These are phyloP conservation scores for Cyberlindnera lachancei DNA, from an alignment of 805 yeast genomes.

Conservation along the genomic window DNA sequence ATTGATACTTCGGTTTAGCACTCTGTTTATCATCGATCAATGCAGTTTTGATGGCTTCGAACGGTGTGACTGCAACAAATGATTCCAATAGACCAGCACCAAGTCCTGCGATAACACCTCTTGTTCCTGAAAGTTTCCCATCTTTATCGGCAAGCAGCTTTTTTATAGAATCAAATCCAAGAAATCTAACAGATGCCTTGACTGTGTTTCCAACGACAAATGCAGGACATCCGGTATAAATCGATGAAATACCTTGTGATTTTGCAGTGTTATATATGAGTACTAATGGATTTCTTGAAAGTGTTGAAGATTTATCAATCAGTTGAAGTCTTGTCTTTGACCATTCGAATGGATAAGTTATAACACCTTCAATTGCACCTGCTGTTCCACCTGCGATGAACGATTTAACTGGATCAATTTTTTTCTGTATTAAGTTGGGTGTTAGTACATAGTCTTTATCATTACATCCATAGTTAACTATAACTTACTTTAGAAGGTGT, in stretches of 20 bases:
- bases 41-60: constrained; percentile 94
- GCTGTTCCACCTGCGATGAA: constrained; percentile 95
- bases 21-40: constrained; percentile 87
- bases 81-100: constrained; percentile 95
- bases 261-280: constrained; percentile 68
- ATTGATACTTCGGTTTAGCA: constrained; percentile 67
- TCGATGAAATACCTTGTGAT: constrained; percentile 68
- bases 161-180: constrained; percentile 88
- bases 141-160: constrained; percentile 67
- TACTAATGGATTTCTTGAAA: constrained; percentile 77
- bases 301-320: constrained; percentile 52
- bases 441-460: too few species aligned
- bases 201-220: constrained; percentile 94
- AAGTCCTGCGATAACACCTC: constrained; percentile 94
- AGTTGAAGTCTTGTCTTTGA: constrained; percentile 92
- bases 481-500: too few species aligned
- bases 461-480: too few species aligned
- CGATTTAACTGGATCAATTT: constrained; percentile 67
- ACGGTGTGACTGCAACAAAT: constrained; percentile 91
- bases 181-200: constrained; percentile 90
- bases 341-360: constrained; percentile 95
- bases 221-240: constrained; percentile 95
- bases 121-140: constrained; percentile 81
- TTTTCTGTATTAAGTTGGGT: constrained; percentile 14
- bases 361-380: constrained; percentile 89